A percentile compares a stretch with the other conserved stretches of the same genome.
These are phyloP conservation scores for Pulveroboletus sp. DNA, from an alignment of 768 basidiomycete species.

Conservation along the genomic window DNA sequence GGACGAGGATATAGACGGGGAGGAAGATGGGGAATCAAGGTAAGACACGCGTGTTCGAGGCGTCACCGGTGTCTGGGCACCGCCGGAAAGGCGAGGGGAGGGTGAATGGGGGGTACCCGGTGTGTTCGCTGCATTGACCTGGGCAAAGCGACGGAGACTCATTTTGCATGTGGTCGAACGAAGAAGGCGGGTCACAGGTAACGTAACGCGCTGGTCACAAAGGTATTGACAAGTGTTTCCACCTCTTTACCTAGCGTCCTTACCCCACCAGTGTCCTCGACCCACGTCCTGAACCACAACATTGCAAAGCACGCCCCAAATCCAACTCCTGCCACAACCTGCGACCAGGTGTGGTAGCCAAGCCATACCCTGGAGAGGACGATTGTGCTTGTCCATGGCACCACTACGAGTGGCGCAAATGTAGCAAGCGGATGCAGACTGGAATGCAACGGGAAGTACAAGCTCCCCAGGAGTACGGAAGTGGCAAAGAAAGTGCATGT, in stretches of 20 bases:
- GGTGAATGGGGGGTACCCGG: constrained; percentile 41
- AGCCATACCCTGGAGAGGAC: constrained; percentile 68
- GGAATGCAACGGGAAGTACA: constrained; percentile 56
- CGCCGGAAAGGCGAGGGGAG: constrained; percentile 29
- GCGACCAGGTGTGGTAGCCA: constrained; percentile 70
- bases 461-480: constrained; percentile 55
- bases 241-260: constrained; percentile 16
- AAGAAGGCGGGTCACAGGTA: constrained; percentile 21
- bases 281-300: constrained; percentile 60
- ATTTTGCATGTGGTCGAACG: constrained; percentile 29
- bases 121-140: constrained; percentile 39
- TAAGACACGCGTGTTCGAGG: constrained; percentile 47
- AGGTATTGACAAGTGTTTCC: constrained; percentile 3
- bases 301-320: constrained; percentile 53
- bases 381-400: constrained; percentile 55
- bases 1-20: constrained; percentile 73
- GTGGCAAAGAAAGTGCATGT: constrained; percentile 60
- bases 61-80: constrained; percentile 42
- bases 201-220: constrained; percentile 25
- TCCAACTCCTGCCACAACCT: constrained; percentile 56
- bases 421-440: constrained; percentile 38
- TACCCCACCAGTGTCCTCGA: constrained; percentile 19
- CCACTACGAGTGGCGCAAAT: constrained; percentile 42
- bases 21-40: constrained; percentile 57
- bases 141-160: constrained; percentile 57